Evolutionary conservation across 225 moss, liverwort and hornwort genomes (phyloP).

Genomic region (Asterella californica): DNA sequence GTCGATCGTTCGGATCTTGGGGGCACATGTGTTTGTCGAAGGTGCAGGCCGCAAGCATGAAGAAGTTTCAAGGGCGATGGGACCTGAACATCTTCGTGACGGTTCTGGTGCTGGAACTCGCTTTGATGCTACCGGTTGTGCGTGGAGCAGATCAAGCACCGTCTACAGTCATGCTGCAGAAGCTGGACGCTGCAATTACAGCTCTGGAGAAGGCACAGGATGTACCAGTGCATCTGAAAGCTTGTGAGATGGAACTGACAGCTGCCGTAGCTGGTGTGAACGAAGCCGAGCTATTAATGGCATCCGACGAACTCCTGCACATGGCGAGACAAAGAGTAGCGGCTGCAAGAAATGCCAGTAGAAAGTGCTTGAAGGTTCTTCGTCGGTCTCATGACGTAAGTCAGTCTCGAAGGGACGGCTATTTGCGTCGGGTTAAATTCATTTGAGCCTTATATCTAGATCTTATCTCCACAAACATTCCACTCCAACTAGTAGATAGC

Average conservation of each 20-base stretch:
- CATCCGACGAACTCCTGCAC: conserved; percentile 8
- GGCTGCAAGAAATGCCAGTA: conserved; percentile 20
- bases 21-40: background rate
- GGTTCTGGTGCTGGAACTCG: background rate
- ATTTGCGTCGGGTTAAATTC: too few relatives aligned
- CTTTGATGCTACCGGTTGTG: background rate
- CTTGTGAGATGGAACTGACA: conserved; percentile 17
- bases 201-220: conserved; percentile 12
- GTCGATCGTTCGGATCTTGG: background rate
- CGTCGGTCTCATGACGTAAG: conserved; percentile 19
- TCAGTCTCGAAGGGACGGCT: background rate
- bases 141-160: background rate
- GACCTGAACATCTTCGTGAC: background rate
- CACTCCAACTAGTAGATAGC: too few relatives aligned
- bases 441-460: too few relatives aligned
- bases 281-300: conserved; percentile 28
- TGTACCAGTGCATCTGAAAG: background rate
- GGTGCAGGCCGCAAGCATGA: background rate
- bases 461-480: too few relatives aligned
- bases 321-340: conserved; percentile 11
- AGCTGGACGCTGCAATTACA: conserved; percentile 13
- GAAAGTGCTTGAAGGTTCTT: conserved; percentile 22
- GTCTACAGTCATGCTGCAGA: background rate
- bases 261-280: conserved; percentile 25
- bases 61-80: background rate